Percentiles rank a stretch among this genome's conserved stretches.
These are phyloP conservation scores for Aphanocladium album DNA, from an alignment of 2,329 filamentous ascomycete genomes.

Conservation along the genomic window DNA sequence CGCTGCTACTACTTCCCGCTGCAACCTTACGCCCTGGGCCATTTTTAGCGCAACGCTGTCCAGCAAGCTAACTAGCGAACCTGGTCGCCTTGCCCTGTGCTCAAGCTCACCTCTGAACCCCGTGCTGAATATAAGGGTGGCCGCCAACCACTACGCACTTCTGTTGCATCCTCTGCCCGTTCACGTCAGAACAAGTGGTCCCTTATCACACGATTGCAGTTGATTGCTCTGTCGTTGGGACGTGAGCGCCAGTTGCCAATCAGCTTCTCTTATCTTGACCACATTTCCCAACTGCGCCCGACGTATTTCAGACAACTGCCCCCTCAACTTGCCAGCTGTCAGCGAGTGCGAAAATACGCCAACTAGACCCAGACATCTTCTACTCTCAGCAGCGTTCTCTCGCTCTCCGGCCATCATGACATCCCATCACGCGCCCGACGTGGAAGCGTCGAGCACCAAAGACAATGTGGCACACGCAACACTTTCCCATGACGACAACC, in stretches of 20 bases:
- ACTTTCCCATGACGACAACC: conserved; percentile 13
- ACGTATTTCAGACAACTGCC: neutral
- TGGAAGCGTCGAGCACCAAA: conserved; percentile 8
- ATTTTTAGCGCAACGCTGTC: conserved; percentile 1
- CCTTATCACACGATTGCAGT: neutral
- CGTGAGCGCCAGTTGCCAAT: neutral
- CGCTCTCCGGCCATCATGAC: neutral
- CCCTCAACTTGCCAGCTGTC: neutral
- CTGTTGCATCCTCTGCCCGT: neutral
- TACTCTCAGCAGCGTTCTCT: neutral
- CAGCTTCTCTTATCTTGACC: neutral
- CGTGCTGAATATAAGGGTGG: neutral
- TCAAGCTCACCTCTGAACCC: neutral
- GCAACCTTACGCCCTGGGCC: neutral
- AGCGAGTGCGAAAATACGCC: neutral
- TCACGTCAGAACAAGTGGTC: neutral
- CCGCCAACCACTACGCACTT: neutral
- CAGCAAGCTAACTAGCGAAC: neutral
- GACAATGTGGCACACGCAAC: neutral
- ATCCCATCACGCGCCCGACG: neutral
- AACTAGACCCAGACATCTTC: neutral
- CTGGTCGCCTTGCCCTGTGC: neutral
- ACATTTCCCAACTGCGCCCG: neutral
- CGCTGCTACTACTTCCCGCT: neutral
- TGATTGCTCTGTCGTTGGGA: neutral